Conservation (phyloP, 208 protist species). For the Acanthamoeba healyi region DNA sequence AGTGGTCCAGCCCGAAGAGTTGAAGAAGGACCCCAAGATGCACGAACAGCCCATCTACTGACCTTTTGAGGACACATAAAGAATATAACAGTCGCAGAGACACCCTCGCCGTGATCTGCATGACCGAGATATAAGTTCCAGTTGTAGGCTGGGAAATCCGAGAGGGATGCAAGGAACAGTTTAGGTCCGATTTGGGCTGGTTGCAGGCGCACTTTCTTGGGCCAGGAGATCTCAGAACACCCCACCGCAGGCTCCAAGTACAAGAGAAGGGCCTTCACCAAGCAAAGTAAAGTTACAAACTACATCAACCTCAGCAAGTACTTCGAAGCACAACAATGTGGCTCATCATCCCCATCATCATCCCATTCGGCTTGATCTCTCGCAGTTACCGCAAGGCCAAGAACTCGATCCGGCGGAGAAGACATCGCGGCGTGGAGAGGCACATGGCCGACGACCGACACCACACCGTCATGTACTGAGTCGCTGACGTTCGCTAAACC, state of each 20-base stretch:
- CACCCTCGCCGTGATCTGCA: no score
- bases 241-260: no score
- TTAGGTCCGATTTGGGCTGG: no score
- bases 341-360: constrained; percentile 49
- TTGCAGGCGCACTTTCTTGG: no score
- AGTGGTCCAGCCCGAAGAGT: not conserved
- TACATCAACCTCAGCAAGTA: not conserved
- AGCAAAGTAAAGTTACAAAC: no score
- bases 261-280: no score
- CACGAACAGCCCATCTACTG: not conserved
- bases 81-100: no score
- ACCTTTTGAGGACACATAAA: no score
- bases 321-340: not conserved
- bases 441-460: not conserved
- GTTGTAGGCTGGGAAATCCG: no score
- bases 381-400: not conserved
- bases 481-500: not conserved
- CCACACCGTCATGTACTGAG: not conserved
- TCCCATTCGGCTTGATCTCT: constrained; percentile 28
- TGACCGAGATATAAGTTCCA: no score
- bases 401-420: not conserved
- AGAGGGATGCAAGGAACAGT: no score
- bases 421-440: not conserved
- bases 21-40: constrained; percentile 26
- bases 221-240: no score